Percentiles rank a stretch among this genome's conserved stretches.
phyloP scores from a whole-genome alignment of 495 filamentous ascomycete genomes.

The Copromyces sp. region DNA sequence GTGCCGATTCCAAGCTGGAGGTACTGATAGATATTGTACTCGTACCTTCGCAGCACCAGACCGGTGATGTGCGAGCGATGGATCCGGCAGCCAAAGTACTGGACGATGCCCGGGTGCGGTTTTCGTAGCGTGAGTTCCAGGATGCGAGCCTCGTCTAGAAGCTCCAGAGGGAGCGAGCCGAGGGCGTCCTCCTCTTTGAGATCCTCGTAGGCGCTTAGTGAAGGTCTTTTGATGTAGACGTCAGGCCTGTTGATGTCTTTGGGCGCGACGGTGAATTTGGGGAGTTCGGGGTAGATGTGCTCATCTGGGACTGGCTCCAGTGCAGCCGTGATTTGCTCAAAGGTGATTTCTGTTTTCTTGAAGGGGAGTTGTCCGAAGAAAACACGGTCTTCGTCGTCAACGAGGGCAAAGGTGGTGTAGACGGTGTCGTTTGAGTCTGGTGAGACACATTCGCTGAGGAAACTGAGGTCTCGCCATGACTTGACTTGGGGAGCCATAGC shows the following conservation, averaged over 20 bases:
- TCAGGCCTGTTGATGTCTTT: not conserved
- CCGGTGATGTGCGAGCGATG: constrained; percentile 24
- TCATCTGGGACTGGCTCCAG: not conserved
- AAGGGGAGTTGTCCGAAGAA: not conserved
- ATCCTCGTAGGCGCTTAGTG: constrained; percentile 7
- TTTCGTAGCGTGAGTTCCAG: constrained; percentile 7
- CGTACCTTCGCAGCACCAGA: constrained; percentile 26
- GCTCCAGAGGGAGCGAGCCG: constrained; percentile 2
- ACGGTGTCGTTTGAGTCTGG: not conserved
- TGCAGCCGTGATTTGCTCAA: not conserved
- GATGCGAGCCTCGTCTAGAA: constrained; percentile 16
- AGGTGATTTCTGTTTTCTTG: not conserved
- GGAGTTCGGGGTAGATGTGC: not conserved
- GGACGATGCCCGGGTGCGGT: constrained; percentile 27
- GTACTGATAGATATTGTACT: constrained; percentile 12
- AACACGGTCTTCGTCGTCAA: not conserved
- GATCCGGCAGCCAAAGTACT: constrained; percentile 22
- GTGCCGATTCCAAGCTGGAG: not conserved
- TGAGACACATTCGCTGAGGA: too few relatives aligned
- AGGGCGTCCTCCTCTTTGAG: constrained; percentile 8
- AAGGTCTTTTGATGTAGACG: constrained; percentile 10
- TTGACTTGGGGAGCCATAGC: too few relatives aligned
- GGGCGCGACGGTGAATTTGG: not conserved
- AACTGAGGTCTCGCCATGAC: too few relatives aligned
- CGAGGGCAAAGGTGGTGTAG: not conserved